These are phyloP conservation scores for Schwanniomyces yamadae DNA, from an alignment of 805 yeast species.

Conservation along the genomic window DNA sequence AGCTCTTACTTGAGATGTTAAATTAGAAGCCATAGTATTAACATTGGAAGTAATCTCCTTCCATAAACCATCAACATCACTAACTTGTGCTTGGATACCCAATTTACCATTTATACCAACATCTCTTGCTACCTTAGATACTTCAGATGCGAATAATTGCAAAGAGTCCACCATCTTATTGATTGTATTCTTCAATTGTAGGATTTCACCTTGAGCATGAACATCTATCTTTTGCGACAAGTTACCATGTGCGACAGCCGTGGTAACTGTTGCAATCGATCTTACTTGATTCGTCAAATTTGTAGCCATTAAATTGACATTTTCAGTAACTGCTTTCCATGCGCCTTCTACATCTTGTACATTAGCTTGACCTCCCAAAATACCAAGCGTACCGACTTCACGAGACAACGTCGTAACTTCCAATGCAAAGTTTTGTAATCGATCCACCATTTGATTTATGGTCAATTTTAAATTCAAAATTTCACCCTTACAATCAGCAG, in stretches of 20 bases:
- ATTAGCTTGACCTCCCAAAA: slow-evolving; percentile 50
- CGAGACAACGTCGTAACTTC: slow-evolving; percentile 48
- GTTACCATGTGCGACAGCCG: slow-evolving; percentile 91
- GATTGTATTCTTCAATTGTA: slow-evolving; percentile 81
- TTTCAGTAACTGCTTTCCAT: slow-evolving; percentile 50
- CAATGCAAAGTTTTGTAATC: slow-evolving; percentile 46
- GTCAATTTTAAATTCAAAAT: slow-evolving; percentile 46
- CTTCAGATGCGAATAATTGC: slow-evolving; percentile 85
- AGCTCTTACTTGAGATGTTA: slow-evolving; percentile 89
- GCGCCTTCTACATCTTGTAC: slow-evolving; percentile 53
- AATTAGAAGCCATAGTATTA: slow-evolving; percentile 90
- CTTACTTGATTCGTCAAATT: slow-evolving; percentile 73
- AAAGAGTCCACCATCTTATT: slow-evolving; percentile 91
- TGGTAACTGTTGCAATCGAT: slow-evolving; percentile 84
- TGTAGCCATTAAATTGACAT: slow-evolving; percentile 48
- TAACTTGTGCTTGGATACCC: slow-evolving; percentile 89
- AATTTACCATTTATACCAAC: slow-evolving; percentile 92
- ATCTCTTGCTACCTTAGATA: slow-evolving; percentile 85
- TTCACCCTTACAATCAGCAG: slow-evolving; percentile 80
- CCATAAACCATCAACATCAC: slow-evolving; percentile 91
- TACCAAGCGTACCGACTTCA: slow-evolving; percentile 49
- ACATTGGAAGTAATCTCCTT: slow-evolving; percentile 88
- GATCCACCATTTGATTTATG: slow-evolving; percentile 52
- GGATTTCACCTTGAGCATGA: slow-evolving; percentile 87
- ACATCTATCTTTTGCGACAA: slow-evolving; percentile 82